Percentiles rank a stretch among this genome's conserved stretches.
Evolutionary conservation across 495 filamentous ascomycete genomes (phyloP).

Genomic region (Jackrogersella minutella): DNA sequence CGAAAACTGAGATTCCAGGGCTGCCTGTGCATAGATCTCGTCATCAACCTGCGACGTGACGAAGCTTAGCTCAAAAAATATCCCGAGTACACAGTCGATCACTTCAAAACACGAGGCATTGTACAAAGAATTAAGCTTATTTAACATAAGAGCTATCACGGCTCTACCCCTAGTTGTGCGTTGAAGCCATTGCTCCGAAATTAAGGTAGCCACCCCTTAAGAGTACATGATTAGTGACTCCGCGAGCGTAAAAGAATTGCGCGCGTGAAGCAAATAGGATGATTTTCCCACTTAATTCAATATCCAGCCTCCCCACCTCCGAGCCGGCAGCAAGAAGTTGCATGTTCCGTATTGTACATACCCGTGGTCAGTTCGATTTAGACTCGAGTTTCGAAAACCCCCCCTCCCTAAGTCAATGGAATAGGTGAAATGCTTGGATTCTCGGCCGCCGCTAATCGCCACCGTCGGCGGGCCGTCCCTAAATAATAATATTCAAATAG

Average conservation of each 20-base stretch:
- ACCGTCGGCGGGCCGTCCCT: constrained; percentile 8
- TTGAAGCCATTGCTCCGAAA: constrained; percentile 17
- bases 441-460: constrained; percentile 1
- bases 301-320: constrained; percentile 9
- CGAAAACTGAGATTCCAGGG: constrained; percentile 13
- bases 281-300: constrained; percentile 1
- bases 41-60: neutral
- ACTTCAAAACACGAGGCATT: constrained; percentile 14
- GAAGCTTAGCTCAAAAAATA: neutral
- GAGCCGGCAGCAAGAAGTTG: constrained; percentile 11
- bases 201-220: constrained; percentile 33
- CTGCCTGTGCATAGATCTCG: neutral
- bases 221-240: constrained; percentile 40
- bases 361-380: constrained; percentile 13
- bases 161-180: constrained; percentile 12
- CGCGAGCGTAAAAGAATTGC: constrained; percentile 29
- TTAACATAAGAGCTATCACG: constrained; percentile 8
- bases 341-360: constrained; percentile 35
- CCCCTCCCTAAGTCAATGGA: constrained; percentile 8
- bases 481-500: constrained; percentile 21
- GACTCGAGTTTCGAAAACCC: constrained; percentile 11
- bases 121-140: constrained; percentile 24
- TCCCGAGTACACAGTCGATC: neutral
- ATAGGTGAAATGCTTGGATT: constrained; percentile 2
- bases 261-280: constrained; percentile 18